These are phyloP conservation scores for Ophiostoma ulmi DNA, from an alignment of 2,329 filamentous ascomycete species.

Conservation along the genomic window DNA sequence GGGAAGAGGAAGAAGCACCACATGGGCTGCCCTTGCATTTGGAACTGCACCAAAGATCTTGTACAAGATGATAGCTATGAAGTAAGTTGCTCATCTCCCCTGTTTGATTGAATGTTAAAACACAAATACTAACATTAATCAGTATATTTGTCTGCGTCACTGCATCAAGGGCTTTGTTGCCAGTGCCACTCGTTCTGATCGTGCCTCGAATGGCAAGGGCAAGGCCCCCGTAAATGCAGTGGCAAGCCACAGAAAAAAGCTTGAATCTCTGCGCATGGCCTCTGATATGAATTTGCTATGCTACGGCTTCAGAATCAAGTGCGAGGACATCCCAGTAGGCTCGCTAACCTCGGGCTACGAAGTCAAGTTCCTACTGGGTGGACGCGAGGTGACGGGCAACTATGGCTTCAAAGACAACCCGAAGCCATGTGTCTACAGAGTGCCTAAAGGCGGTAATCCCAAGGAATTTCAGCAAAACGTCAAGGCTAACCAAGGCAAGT, in stretches of 20 bases:
- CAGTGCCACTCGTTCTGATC: no score
- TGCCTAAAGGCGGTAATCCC: no score
- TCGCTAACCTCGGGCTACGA: no score
- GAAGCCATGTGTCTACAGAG: not conserved
- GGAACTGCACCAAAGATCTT: not conserved
- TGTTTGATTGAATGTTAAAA: not conserved
- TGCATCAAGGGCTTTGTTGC: not conserved
- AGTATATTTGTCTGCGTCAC: not conserved
- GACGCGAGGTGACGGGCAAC: not conserved
- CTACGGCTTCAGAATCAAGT: not conserved
- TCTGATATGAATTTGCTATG: not conserved
- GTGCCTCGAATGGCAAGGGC: no score
- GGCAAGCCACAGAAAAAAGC: no score
- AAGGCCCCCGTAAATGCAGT: no score
- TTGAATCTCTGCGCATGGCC: not conserved
- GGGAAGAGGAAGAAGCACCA: not conserved
- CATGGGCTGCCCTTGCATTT: not conserved
- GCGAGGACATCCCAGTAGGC: no score
- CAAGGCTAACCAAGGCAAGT: not conserved
- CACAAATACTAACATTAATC: not conserved
- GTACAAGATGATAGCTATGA: not conserved
- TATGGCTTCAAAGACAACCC: not conserved
- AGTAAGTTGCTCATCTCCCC: not conserved
- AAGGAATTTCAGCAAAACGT: not conserved
- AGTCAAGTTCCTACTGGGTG: not conserved